Evolutionary conservation across 2,329 filamentous ascomycete species (phyloP).

Genomic region (Colletotrichum sp.): DNA sequence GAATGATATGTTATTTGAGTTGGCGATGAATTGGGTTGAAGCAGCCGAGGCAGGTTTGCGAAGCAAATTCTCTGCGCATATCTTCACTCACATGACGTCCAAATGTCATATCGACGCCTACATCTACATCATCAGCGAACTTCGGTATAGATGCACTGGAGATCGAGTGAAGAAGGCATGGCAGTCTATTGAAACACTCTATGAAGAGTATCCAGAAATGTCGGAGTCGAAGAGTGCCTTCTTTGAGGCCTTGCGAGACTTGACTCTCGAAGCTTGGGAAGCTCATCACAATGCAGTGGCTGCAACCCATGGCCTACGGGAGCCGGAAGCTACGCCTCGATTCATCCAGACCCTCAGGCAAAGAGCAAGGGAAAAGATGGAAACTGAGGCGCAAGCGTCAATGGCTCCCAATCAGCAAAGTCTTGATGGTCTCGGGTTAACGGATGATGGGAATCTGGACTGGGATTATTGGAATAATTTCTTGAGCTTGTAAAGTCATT

Average conservation of each 20-base stretch:
- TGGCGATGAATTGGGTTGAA: constrained; percentile 28
- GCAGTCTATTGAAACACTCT: constrained; percentile 29
- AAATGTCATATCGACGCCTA: constrained; percentile 33
- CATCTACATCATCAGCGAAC: constrained; percentile 35
- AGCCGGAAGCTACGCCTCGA: background rate
- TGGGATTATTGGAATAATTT: constrained; percentile 17
- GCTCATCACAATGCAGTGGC: background rate
- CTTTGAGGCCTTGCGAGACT: background rate
- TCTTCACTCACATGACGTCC: constrained; percentile 31
- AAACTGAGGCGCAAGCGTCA: background rate
- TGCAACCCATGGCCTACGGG: background rate
- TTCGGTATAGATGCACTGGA: constrained; percentile 25
- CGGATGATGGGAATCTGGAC: background rate
- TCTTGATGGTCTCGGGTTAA: background rate
- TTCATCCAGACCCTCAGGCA: background rate
- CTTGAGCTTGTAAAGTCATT: background rate
- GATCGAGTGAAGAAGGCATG: constrained; percentile 28
- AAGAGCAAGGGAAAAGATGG: background rate
- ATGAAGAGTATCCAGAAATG: constrained; percentile 25
- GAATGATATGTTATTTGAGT: constrained; percentile 27
- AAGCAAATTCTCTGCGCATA: constrained; percentile 31
- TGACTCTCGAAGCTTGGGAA: constrained; percentile 2
- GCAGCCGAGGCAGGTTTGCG: constrained; percentile 22
- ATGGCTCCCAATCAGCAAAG: background rate
- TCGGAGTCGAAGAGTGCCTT: background rate